These are phyloP conservation scores for Guadua angustifolia DNA, from an alignment of 176 grass and related monocot genomes.

Conservation along the genomic window DNA sequence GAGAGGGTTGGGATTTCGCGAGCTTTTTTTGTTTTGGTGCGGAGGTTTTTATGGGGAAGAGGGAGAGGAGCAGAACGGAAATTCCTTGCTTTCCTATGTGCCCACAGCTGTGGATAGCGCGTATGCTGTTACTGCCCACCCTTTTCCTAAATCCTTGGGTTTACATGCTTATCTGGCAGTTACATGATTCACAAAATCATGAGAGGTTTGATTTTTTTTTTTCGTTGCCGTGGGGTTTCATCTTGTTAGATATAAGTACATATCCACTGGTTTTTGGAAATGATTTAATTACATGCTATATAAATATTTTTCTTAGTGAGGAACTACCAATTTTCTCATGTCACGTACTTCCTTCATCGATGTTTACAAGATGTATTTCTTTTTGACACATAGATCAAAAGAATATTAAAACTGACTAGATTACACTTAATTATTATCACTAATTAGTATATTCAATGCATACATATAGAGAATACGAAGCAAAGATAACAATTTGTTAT, in stretches of 20 bases:
- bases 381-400: too few species aligned
- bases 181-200: not conserved
- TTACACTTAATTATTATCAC: too few species aligned
- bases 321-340: not conserved
- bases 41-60: constrained; percentile 50
- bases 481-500: too few species aligned
- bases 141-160: not conserved
- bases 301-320: not conserved
- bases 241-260: not conserved
- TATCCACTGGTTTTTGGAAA: not conserved
- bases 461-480: too few species aligned
- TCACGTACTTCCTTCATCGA: too few species aligned
- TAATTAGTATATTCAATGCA: too few species aligned
- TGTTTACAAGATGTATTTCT: too few species aligned
- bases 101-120: not conserved
- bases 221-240: not conserved
- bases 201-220: not conserved
- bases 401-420: too few species aligned
- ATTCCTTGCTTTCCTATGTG: too few species aligned
- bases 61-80: too few species aligned
- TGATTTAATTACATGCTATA: not conserved
- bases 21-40: constrained; percentile 10
- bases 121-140: not conserved
- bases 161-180: constrained; percentile 15
- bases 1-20: constrained; percentile 32